Conservation (phyloP, 768 basidiomycete genomes). For the Tricholoma saponaceum region DNA sequence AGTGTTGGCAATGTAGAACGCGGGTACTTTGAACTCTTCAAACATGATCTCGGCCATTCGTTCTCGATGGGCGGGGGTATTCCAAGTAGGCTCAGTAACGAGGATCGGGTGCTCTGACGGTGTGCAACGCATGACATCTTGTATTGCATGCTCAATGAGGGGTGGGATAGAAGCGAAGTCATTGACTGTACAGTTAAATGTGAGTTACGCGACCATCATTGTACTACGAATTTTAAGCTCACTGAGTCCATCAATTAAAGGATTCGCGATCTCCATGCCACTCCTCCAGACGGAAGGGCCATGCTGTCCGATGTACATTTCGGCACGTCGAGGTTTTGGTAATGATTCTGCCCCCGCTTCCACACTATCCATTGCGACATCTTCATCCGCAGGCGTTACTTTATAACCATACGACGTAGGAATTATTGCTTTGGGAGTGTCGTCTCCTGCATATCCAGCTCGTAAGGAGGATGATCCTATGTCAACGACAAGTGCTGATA, state of each 20-base stretch:
- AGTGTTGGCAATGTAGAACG: conserved; percentile 94
- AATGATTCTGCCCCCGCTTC: conserved; percentile 32
- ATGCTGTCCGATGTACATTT: conserved; percentile 80
- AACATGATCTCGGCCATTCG: conserved; percentile 97
- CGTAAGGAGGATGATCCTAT: conserved; percentile 87
- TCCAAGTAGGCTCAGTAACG: conserved; percentile 96
- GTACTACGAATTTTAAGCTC: conserved; percentile 21
- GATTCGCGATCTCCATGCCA: conserved; percentile 85
- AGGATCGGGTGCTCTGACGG: conserved; percentile 87
- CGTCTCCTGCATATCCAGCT: conserved; percentile 97
- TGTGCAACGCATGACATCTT: conserved; percentile 71
- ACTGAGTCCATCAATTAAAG: conserved; percentile 85
- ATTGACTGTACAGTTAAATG: conserved; percentile 54
- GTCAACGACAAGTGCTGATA: conserved; percentile 95
- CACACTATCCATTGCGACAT: conserved; percentile 50
- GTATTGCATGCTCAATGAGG: conserved; percentile 71
- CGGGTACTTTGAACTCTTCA: conserved; percentile 91
- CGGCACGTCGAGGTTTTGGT: conserved; percentile 40
- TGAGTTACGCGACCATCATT: background rate
- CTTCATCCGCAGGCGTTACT: conserved; percentile 37
- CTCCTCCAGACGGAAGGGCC: conserved; percentile 88
- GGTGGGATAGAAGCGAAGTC: conserved; percentile 75
- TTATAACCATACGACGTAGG: conserved; percentile 87
- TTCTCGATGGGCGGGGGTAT: conserved; percentile 87
- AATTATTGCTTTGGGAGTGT: conserved; percentile 88